Base-by-base conservation (phyloP, 2,329 filamentous ascomycete genomes). In the Aureobasidium musti region DNA sequence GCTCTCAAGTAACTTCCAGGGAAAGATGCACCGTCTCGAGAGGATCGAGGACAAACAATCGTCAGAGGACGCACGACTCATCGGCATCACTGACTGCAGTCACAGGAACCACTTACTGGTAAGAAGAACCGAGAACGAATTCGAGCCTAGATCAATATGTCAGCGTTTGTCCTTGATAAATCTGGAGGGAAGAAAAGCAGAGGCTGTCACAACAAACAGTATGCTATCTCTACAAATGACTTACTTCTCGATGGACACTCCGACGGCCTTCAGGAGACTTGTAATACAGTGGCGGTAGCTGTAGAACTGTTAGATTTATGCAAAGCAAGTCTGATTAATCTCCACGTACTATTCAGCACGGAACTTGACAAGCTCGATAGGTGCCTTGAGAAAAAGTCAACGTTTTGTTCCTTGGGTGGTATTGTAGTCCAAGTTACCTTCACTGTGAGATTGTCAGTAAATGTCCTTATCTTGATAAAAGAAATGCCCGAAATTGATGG, bases 291-390 rank as follows among this genome's bases (percentile, higher is more conserved):
- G 85, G 69, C 87, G 82, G 84, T 98, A 98, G 86, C 59, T 63
- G 33, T 14, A 19, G 1, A 7, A 26, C 11, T 7, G 14, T 63
- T 10, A 63, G 59, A 53, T 21, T 14, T 2, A 17, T 21, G 10
- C 30, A 53, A 10, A 53, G 2, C 21, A 1, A 2, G 11, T n/a
- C 7, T 13, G 3, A 17, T 21, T 1, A 14, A 3, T 6, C 5
- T n/a, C 5, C 8, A 33, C 59, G 6, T 63, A 63, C 59, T 95
- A 98, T 72, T 91, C 83, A 41, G 89, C 90, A 69, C 94, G 88
- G 76, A 87, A 84, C 74, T 90, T 87, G 73, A 98, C 91, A 45
- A 97, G 87, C 75, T 97, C 92, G 68, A 96, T 86, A 1, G 94
- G 92, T 0, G 92, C 91, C 68, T 78, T 78, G 49, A 76, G 72